Evolutionary conservation across 176 grass and related monocot species (phyloP).

Genomic region (Puccinellia tenuiflora): DNA sequence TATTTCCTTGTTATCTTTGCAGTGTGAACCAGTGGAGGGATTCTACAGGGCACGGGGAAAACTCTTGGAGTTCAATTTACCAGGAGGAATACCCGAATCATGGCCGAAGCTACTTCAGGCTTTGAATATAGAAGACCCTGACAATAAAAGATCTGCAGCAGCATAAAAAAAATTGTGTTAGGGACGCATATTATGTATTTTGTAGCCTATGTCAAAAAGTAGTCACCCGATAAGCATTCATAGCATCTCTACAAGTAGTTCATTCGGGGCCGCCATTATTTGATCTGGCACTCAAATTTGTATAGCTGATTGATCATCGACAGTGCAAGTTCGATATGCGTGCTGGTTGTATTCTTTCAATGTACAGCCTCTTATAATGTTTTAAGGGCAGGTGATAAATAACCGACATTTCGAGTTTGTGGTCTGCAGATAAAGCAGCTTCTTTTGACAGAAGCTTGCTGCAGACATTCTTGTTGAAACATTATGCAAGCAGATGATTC

Average conservation of each 20-base stretch:
- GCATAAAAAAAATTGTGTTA: conserved; percentile 42
- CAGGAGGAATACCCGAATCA: conserved; percentile 69
- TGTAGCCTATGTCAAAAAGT: neutral
- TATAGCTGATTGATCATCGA: conserved; percentile 29
- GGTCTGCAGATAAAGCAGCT: no score
- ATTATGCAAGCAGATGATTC: no score
- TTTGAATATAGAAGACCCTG: conserved; percentile 62
- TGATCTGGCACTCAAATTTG: conserved; percentile 1
- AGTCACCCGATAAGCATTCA: neutral
- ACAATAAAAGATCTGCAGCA: conserved; percentile 53
- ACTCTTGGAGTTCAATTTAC: conserved; percentile 84
- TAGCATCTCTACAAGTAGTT: conserved; percentile 16
- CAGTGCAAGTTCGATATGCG: neutral
- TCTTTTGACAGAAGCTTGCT: no score
- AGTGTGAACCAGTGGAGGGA: conserved; percentile 81
- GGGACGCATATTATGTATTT: neutral
- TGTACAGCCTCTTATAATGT: neutral
- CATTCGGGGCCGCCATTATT: conserved; percentile 13
- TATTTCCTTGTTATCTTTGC: conserved; percentile 12
- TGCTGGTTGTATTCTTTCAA: conserved; percentile 13
- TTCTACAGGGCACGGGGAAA: conserved; percentile 73
- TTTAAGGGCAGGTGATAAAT: neutral
- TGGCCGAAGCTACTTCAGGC: conserved; percentile 88
- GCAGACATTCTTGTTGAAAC: no score
- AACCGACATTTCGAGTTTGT: neutral